Conservation (phyloP, 805 yeast genomes). For the Teunomyces lycoperdinae region DNA sequence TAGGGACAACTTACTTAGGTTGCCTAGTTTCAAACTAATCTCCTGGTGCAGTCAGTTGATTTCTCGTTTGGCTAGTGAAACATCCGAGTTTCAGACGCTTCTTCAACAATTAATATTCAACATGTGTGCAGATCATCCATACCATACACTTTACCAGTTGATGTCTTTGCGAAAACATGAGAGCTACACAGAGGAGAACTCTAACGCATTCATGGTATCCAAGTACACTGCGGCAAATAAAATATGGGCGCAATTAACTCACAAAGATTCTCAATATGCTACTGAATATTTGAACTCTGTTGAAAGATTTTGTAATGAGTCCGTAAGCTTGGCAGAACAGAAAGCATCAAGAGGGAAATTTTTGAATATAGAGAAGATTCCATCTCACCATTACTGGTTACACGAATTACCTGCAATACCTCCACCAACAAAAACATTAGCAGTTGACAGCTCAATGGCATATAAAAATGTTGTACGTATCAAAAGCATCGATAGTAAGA, state of each 20-base stretch:
- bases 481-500: conserved; percentile 36
- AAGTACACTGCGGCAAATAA: conserved; percentile 46
- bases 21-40: conserved; percentile 63
- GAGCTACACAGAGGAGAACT: conserved; percentile 21
- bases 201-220: conserved; percentile 42
- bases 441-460: conserved; percentile 40
- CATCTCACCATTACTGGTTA: conserved; percentile 45
- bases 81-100: conserved; percentile 51
- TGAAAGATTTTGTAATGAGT: conserved; percentile 48
- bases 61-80: conserved; percentile 58
- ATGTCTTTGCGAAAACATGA: conserved; percentile 54
- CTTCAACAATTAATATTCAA: conserved; percentile 47
- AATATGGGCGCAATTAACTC: conserved; percentile 43
- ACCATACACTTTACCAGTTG: conserved; percentile 64
- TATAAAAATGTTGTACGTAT: conserved; percentile 52
- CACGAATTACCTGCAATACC: conserved; percentile 53
- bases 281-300: conserved; percentile 40
- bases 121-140: conserved; percentile 61
- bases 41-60: conserved; percentile 83
- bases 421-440: conserved; percentile 58
- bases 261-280: conserved; percentile 20
- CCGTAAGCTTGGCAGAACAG: conserved; percentile 50
- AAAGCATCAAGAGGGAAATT: conserved; percentile 35
- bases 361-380: conserved; percentile 32
- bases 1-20: conserved; percentile 26